Evolutionary conservation across 1,284 basidiomycete genomes (phyloP), one percentile per base, ranked within the genome.

Genomic region (Violaceomyces palustris): DNA sequence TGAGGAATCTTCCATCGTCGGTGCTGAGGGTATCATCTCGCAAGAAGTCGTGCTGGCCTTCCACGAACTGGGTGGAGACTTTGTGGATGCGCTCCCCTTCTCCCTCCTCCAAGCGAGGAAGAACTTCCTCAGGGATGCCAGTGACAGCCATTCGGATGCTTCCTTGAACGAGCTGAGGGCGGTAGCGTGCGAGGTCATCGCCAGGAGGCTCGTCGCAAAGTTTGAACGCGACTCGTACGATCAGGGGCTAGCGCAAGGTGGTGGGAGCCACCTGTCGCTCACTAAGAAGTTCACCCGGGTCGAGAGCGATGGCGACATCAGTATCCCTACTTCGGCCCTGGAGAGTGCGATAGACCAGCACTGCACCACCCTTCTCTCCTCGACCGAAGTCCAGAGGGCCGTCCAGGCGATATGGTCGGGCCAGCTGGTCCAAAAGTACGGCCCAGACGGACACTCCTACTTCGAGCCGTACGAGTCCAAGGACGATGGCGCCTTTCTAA

Each of bases 301-400:
- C 35, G 45, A 64, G 35, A 50, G 48, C 28, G 55, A 64, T 31
- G 65, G 65, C 19, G 61, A 66, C 31, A 35, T 51, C 4, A 33
- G 37, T 17, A 26, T 56, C 4, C 55, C 64, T 8, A 62, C 58
- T 19, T 61, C 57, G 21, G 56, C 64, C 4, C 45, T 68, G 15
- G 66, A 68, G 38, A 39, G 40, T 12, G 66, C 66, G 23, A 63
- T 67, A 33, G 66, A 68, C 31, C 63, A 65, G 35, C 45, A 61
- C 15, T 56, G 49, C 35, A 45, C 53, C 9, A 42, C 41, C 7
- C 45, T 67, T 15, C 49, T 67, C 1, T 50, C 63, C 1, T 52
- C 57, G 3, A 50, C 54, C 38, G 53, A 60, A 25, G 63, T 55
- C 2, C 42, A 57, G 24, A 39, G 47, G 12, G 59, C 51, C 3